Evolutionary conservation across 129 eudicot genomes (phyloP).

Genomic region (Solidago caesia): DNA sequence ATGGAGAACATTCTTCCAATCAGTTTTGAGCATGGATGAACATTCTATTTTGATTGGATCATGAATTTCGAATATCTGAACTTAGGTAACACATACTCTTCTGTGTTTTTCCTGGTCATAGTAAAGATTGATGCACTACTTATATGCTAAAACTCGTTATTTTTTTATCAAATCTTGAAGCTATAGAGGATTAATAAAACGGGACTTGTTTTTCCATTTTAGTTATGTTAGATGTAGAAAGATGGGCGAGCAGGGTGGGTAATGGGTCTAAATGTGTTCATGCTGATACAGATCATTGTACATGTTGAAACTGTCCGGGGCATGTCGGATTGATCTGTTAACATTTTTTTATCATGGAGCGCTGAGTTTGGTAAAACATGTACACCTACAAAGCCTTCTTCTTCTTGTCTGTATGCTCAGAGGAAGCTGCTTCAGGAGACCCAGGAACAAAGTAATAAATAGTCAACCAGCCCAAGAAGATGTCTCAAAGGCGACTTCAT

Average conservation of each 20-base stretch:
- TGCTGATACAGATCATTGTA: background rate
- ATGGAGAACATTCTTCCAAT: conserved; percentile 32
- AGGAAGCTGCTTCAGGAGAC: conserved; percentile 71
- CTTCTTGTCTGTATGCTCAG: conserved; percentile 84
- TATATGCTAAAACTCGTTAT: background rate
- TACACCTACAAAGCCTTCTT: conserved; percentile 82
- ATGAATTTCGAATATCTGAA: conserved; percentile 12
- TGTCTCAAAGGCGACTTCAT: conserved; percentile 33
- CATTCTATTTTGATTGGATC: conserved; percentile 3
- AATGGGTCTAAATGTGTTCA: background rate
- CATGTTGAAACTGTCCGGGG: background rate
- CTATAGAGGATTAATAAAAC: background rate
- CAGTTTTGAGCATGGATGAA: conserved; percentile 14
- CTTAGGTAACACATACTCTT: conserved; percentile 11
- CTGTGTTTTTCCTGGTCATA: background rate
- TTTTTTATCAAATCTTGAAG: background rate
- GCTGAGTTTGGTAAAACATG: conserved; percentile 82
- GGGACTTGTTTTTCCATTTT: background rate
- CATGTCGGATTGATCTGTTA: background rate
- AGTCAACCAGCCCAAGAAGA: conserved; percentile 51
- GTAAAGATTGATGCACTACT: background rate
- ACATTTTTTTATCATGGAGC: conserved; percentile 67
- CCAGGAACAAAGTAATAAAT: conserved; percentile 29
- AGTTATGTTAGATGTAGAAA: too few species aligned
- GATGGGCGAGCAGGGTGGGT: background rate